Percentiles rank a stretch among this genome's conserved stretches.
Conservation (phyloP, 1,284 basidiomycete genomes). For the Stygiomarasmius scandens region DNA sequence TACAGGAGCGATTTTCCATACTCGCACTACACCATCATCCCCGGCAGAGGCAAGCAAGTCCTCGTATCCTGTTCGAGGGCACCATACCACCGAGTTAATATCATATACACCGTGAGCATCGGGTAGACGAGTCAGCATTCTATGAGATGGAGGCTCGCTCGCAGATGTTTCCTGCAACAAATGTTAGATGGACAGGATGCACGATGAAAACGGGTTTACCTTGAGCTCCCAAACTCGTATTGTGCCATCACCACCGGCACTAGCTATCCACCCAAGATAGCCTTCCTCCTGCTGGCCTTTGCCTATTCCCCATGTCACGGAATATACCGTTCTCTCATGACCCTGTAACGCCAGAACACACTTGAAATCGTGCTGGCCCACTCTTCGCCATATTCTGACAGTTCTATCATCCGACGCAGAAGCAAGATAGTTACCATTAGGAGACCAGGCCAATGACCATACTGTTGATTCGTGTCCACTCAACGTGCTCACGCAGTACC, state of each 20-base stretch:
- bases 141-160: slow-evolving; percentile 36
- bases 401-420: slow-evolving; percentile 82
- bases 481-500: slow-evolving; percentile 87
- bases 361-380: slow-evolving; percentile 60
- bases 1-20: slow-evolving; percentile 56
- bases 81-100: slow-evolving; percentile 81
- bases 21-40: slow-evolving; percentile 74
- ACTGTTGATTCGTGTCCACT: slow-evolving; percentile 87
- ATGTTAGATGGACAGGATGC: slow-evolving; percentile 15
- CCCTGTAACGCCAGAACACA: slow-evolving; percentile 56
- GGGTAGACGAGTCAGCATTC: slow-evolving; percentile 52
- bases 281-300: slow-evolving; percentile 28
- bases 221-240: slow-evolving; percentile 76
- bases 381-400: slow-evolving; percentile 70
- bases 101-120: slow-evolving; percentile 76
- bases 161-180: slow-evolving; percentile 29
- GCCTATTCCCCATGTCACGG: slow-evolving; percentile 71
- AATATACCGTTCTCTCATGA: slow-evolving; percentile 79
- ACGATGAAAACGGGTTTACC: slow-evolving; percentile 34
- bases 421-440: slow-evolving; percentile 82
- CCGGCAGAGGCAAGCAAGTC: slow-evolving; percentile 76
- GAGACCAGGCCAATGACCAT: slow-evolving; percentile 88
- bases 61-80: slow-evolving; percentile 60
- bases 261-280: slow-evolving; percentile 74
- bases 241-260: slow-evolving; percentile 76